Base-by-base conservation (phyloP, 148 eudicot species). In the Polygonum aviculare region DNA sequence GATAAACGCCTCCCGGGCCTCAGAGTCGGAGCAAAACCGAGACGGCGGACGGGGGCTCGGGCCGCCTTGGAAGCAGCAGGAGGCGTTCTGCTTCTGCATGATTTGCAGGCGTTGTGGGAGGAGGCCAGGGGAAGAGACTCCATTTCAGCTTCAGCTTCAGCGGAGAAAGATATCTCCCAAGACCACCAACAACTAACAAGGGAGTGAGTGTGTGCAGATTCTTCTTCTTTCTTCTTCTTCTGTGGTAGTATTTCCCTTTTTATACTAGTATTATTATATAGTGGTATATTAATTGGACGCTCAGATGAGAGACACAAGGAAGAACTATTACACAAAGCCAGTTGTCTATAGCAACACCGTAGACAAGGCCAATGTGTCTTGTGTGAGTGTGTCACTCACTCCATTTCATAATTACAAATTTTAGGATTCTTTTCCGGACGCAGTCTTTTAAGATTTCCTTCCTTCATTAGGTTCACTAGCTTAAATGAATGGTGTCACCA, bases 1-100 rank as follows among this genome's bases (percentile, higher is more conserved):
- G 50, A 57, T 75, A 40, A 38, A 36, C 69, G 74, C 47, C 47
- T 44, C 1, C 47, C 47, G 18, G 54, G 74, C 33, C 69, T 75
- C 73, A 48, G 44, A 51, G 81, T 82, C n/a, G 55, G 75, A 78
- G 77, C 74, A 74, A 81, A 78, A 1, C 85, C 84, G 78, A 84
- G 76, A 74, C 80, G 86, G 7, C 59, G 21, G 21, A 18, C 8
- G 22, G 19, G 4, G 18, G 47, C 47, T 44, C 47, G 7, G 9
- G 7, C 15, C 1, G 59, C 5, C 7, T n/a, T 54, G 21, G 59
- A 54, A 54, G n/a, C 59, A n/a, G n/a, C 21, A 1, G 21, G 59
- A 22, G 59, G 21, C 2, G 21, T 18, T 54, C 59, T 54, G 59
- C 59, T 18, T 54, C 59, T 54, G 59, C 59, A 54, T 54, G 21